Conservation (phyloP, 495 filamentous ascomycete species). For the Diplogelasinospora grovesii region DNA sequence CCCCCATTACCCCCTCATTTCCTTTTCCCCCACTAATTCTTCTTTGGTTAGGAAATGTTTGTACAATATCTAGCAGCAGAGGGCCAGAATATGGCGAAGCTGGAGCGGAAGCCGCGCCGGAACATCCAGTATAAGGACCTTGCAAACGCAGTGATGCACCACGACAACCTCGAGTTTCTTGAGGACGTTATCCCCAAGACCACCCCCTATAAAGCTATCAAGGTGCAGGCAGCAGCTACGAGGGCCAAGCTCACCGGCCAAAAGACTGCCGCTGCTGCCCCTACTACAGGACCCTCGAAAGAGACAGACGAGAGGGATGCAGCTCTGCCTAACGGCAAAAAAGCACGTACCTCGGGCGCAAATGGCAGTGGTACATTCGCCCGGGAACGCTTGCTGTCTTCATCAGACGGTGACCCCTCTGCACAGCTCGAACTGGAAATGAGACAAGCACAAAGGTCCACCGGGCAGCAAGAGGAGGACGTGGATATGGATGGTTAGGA, state of each 20-base stretch:
- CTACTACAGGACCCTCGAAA: slow-evolving; percentile 12
- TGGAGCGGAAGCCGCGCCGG: slow-evolving; percentile 83
- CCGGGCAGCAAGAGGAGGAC: slow-evolving; percentile 37
- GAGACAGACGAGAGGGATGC: neutral
- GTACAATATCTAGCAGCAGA: slow-evolving; percentile 84
- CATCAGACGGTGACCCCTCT: slow-evolving; percentile 28
- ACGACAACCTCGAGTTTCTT: slow-evolving; percentile 94
- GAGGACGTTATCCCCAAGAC: slow-evolving; percentile 85
- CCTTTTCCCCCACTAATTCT: neutral
- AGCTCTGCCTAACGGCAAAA: slow-evolving; percentile 24
- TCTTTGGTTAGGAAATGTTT: slow-evolving; percentile 74
- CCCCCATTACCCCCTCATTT: neutral
- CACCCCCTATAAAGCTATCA: slow-evolving; percentile 70
- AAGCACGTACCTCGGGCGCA: too few species aligned
- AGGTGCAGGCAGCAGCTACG: slow-evolving; percentile 43
- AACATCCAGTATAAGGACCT: slow-evolving; percentile 96
- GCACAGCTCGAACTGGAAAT: slow-evolving; percentile 44
- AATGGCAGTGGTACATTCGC: too few species aligned
- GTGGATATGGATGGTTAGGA: slow-evolving; percentile 55
- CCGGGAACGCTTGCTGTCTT: slow-evolving; percentile 12
- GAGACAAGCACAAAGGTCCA: slow-evolving; percentile 27
- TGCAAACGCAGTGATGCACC: slow-evolving; percentile 78
- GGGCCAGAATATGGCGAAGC: slow-evolving; percentile 78
- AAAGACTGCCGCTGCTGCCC: slow-evolving; percentile 7
- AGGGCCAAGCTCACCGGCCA: slow-evolving; percentile 34